Conservation (phyloP, 768 basidiomycete species). For the Panaeolus papilionaceus region DNA sequence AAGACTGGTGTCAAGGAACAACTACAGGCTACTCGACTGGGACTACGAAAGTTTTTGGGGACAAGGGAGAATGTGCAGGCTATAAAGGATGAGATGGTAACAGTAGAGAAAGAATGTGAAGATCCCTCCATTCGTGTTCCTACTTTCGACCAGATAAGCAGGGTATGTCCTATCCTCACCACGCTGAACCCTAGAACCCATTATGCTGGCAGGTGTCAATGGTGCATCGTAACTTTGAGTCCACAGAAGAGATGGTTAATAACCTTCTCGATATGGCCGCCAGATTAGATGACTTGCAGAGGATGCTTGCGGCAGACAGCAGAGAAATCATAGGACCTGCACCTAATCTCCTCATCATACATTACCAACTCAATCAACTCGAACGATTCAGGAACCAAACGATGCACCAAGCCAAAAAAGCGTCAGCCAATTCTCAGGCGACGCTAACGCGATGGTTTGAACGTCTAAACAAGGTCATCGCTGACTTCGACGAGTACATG, state of each 20-base stretch:
- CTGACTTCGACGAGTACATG: constrained; percentile 87
- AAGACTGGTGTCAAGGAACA: constrained; percentile 94
- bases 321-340: constrained; percentile 85
- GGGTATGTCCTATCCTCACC: constrained; percentile 57
- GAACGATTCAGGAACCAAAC: constrained; percentile 95
- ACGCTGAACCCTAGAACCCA: constrained; percentile 9
- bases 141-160: constrained; percentile 95
- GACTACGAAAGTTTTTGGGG: constrained; percentile 79
- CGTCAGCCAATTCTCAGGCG: constrained; percentile 66
- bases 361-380: constrained; percentile 90
- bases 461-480: constrained; percentile 79
- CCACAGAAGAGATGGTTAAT: constrained; percentile 94
- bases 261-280: constrained; percentile 93
- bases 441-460: constrained; percentile 86
- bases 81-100: constrained; percentile 86
- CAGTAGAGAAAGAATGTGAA: constrained; percentile 75
- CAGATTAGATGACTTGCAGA: constrained; percentile 79
- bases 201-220: constrained; percentile 77
- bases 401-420: constrained; percentile 91
- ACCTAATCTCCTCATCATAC: constrained; percentile 87
- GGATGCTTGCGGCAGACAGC: constrained; percentile 77
- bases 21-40: constrained; percentile 88
- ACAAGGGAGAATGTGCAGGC: constrained; percentile 80
- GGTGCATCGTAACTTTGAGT: constrained; percentile 94
- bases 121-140: constrained; percentile 79